Evolutionary conservation across 164 flowering plant species (phyloP), one percentile per base, ranked within the genome.

Genomic region (Umbellularia californica): DNA sequence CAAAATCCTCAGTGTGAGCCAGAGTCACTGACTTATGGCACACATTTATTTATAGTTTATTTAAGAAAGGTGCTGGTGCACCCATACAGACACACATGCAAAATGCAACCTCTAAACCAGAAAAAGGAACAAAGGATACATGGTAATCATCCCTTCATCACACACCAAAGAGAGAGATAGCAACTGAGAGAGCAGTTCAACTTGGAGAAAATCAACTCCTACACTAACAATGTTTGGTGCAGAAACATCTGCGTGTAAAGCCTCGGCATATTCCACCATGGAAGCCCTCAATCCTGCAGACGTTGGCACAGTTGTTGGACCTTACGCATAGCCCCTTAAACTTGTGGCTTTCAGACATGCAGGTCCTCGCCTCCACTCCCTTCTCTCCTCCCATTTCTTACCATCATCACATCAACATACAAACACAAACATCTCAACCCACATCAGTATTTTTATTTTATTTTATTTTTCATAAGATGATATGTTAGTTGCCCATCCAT

Each of bases 271-370:
- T 55, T 17, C 90, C 90, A 0, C 81, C 82, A 5, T 19, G 72
- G 73, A 87, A 87, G 62, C 87, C 87, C 78, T 87, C 88, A 1
- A 83, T 82, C 51, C 60, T 60, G 84, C 90, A 87, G 23, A 87
- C 83, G 24, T 23, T 11, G 23, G 77, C 86, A 27, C 90, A 87
- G 82, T 85, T 87, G 82, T 22, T 79, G 52, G 67, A 13, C 1
- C 83, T 73, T 50, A 79, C 71, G 76, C 90, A 87, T 17, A 76
- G 0, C n/a, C 90, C 89, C 68, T 80, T 80, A 83, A 79, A 84
- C 60, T 71, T 58, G 50, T 82, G 83, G 80, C 88, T 86, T 75
- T 74, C 78, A 4, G 84, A 76, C 81, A 79, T 82, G 69, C 88
- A 86, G 6, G 74, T 71, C 77, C 87, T 78, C 0, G 72, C 87